Evolutionary conservation across 1,284 basidiomycete genomes (phyloP).

Genomic region (Cryptococcus hybrid): DNA sequence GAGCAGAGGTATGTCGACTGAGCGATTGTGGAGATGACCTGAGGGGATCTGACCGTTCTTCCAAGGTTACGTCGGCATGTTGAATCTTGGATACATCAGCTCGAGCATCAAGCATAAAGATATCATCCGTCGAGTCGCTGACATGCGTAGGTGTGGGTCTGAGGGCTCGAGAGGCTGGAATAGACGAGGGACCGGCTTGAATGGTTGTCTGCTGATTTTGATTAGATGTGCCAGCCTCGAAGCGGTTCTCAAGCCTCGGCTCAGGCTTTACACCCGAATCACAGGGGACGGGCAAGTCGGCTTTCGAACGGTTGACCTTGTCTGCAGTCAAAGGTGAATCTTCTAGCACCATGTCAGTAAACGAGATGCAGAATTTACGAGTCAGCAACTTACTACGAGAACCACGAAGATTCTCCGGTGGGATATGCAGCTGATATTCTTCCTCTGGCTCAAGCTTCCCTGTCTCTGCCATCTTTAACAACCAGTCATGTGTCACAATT

Average conservation of each 20-base stretch:
- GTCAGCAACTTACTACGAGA: no score
- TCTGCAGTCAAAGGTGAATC: no score
- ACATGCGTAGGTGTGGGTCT: slow-evolving; percentile 38
- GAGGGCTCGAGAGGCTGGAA: slow-evolving; percentile 20
- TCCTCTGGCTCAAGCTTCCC: slow-evolving; percentile 26
- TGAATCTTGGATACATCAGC: no score
- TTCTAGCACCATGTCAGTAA: no score
- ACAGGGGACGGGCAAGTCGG: no score
- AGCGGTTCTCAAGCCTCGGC: no score
- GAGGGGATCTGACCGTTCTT: neutral
- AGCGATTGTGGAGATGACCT: neutral
- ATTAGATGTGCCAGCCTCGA: no score
- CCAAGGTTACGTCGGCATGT: neutral
- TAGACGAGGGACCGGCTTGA: neutral
- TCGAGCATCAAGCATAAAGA: no score
- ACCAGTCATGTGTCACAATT: slow-evolving; percentile 38
- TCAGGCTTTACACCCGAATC: no score
- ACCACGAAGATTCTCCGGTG: neutral
- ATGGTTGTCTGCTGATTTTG: no score
- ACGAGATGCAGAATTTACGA: no score
- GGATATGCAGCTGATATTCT: slow-evolving; percentile 11
- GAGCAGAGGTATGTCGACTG: neutral
- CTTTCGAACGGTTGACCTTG: no score
- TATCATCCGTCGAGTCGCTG: slow-evolving; percentile 10
- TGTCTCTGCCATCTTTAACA: slow-evolving; percentile 32